phyloP scores from a whole-genome alignment of 306 rosid species.

The Cercis canadensis region DNA sequence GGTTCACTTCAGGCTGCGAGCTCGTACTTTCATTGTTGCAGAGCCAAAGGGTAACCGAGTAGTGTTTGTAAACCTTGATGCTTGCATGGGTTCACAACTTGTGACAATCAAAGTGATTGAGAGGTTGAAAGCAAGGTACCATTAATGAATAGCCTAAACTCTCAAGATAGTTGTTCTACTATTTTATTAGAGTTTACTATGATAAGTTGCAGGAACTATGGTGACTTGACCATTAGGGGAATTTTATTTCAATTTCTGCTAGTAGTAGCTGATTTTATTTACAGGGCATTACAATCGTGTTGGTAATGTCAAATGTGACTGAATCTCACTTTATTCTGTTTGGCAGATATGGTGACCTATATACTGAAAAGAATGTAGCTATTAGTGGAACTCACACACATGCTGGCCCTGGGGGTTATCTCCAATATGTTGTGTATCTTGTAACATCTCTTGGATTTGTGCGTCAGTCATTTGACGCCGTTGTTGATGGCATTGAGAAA shows the following conservation, averaged over 20 bases:
- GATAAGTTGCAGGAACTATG: slow-evolving; percentile 17
- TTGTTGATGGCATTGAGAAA: slow-evolving; percentile 94
- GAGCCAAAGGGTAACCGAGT: slow-evolving; percentile 73
- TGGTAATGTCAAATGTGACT: not conserved
- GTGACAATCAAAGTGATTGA: slow-evolving; percentile 77
- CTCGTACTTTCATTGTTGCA: slow-evolving; percentile 83
- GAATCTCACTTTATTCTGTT: slow-evolving; percentile 24
- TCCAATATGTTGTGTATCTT: slow-evolving; percentile 81
- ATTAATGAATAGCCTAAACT: slow-evolving; percentile 9
- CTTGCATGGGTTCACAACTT: slow-evolving; percentile 92
- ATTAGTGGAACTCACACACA: slow-evolving; percentile 97
- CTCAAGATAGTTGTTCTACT: not conserved
- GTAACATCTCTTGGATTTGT: slow-evolving; percentile 94
- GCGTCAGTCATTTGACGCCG: slow-evolving; percentile 80
- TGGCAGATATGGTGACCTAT: slow-evolving; percentile 79
- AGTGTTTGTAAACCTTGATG: slow-evolving; percentile 91
- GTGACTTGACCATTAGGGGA: slow-evolving; percentile 6
- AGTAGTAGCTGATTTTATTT: slow-evolving; percentile 10
- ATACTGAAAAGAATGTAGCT: slow-evolving; percentile 88
- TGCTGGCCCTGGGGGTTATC: slow-evolving; percentile 99
- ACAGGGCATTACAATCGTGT: too few relatives aligned
- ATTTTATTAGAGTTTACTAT: not conserved
- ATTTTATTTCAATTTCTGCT: slow-evolving; percentile 15
- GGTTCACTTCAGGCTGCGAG: slow-evolving; percentile 78
- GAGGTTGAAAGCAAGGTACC: slow-evolving; percentile 84